Evolutionary conservation across 495 filamentous ascomycete genomes (phyloP), one percentile per base, ranked within the genome.

Genomic region (Hypoxylon crocopeplum): DNA sequence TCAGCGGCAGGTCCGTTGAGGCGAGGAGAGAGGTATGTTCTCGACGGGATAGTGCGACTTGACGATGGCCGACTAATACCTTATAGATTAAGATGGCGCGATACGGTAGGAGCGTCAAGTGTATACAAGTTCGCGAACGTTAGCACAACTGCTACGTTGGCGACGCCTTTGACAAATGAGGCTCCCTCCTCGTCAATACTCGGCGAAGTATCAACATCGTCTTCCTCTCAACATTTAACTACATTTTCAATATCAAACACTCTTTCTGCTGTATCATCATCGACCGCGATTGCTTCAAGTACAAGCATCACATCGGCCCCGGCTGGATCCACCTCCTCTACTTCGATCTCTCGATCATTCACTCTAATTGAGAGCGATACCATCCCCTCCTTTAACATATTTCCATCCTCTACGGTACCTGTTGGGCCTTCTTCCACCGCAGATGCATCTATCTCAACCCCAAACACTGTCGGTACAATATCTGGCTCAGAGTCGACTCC

Each of bases 1-100:
- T 67, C 57, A 33, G 68, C 65, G 68, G 68, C 68, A 34, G 68
- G 68, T 44, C 68, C 68, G 65, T 50, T 65, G 68, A 66, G 58
- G 58, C 48, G 61, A 30, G 58, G 44, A 27, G 61, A 55, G 5
- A 62, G 68, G 68, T 70, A 70, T 8, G 64, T 52, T n/a, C 1
- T 54, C 39, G 25, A 58, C 15, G 19, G 48, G 7, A 38, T 41
- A 17, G 17, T 22, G 17, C 32, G 7, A 21, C n/a, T 53, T 17
- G 11, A 48, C n/a, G 37, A 19, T 21, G 30, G 16, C 37, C 45
- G 12, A 40, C 64, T 70, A 58, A 70, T 30, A 48, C 27, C 1
- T 29, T 34, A 24, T 33, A 70, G 65, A 46, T 41, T 49, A 22
- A 55, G 50, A 62, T 55, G 51, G 40, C 17, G 56, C 49, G 48